Evolutionary conservation across 2,329 filamentous ascomycete species (phyloP).

Genomic region (Microthyrium microscopicum): DNA sequence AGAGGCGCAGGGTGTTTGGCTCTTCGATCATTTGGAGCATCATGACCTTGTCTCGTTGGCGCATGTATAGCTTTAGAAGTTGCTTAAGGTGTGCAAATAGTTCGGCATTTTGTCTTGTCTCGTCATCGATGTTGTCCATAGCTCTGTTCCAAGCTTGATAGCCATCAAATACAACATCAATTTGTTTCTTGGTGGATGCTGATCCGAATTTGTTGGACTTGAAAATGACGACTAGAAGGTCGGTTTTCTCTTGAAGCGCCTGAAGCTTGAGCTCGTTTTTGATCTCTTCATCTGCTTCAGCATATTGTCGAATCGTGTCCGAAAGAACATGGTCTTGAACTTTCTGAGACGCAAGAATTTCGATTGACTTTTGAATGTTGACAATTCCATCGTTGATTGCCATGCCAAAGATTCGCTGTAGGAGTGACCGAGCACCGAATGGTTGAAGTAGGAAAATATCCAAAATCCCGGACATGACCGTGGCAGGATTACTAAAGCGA

Average conservation of each 20-base stretch:
- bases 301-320: conserved; percentile 67
- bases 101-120: conserved; percentile 52
- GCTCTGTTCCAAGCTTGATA: conserved; percentile 94
- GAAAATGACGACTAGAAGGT: conserved; percentile 72
- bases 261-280: conserved; percentile 62
- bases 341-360: conserved; percentile 50
- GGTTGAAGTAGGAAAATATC: conserved; percentile 94
- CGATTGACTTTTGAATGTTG: conserved; percentile 73
- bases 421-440: conserved; percentile 72
- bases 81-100: conserved; percentile 93
- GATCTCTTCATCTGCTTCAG: conserved; percentile 54
- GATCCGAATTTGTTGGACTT: conserved; percentile 62
- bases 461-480: conserved; percentile 89
- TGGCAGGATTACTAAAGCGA: conserved; percentile 84
- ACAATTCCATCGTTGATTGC: conserved; percentile 82
- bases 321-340: conserved; percentile 69
- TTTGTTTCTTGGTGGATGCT: conserved; percentile 54
- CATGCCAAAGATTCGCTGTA: conserved; percentile 88
- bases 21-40: conserved; percentile 89
- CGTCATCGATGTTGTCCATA: conserved; percentile 52
- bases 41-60: conserved; percentile 90
- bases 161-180: conserved; percentile 76
- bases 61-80: conserved; percentile 75
- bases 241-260: conserved; percentile 55
- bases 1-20: conserved; percentile 88